Percentiles rank a stretch among this genome's conserved stretches.
These are phyloP conservation scores for Hypomyces rosellus DNA, from an alignment of 2,329 filamentous ascomycete genomes.

Conservation along the genomic window DNA sequence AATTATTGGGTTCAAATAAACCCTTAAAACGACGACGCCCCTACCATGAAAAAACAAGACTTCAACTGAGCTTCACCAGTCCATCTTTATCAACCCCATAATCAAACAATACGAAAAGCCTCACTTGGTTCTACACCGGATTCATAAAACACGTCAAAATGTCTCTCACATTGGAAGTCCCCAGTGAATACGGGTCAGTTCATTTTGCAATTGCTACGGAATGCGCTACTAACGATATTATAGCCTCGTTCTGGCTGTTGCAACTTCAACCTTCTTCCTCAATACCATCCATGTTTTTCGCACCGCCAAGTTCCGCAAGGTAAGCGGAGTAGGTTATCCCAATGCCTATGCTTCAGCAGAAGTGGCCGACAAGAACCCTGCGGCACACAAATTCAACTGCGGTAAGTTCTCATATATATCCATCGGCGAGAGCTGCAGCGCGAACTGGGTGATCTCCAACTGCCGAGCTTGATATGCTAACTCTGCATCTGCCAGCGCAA, in stretches of 20 bases:
- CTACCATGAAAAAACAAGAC: neutral
- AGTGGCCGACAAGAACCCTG: constrained; percentile 46
- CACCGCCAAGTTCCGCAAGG: constrained; percentile 44
- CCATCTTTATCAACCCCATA: neutral
- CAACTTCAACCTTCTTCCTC: constrained; percentile 51
- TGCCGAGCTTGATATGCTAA: constrained; percentile 4
- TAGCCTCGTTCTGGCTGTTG: constrained; percentile 57
- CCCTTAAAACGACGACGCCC: no score
- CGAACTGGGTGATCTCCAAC: neutral
- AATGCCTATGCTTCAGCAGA: constrained; percentile 50
- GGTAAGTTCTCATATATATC: constrained; percentile 28
- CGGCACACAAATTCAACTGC: constrained; percentile 57
- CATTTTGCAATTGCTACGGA: neutral
- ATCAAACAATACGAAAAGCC: neutral
- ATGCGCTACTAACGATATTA: neutral
- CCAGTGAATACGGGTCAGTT: constrained; percentile 46
- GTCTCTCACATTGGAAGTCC: constrained; percentile 38
- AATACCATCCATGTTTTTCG: constrained; percentile 46
- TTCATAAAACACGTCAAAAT: constrained; percentile 25
- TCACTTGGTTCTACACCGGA: neutral
- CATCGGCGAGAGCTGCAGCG: neutral
- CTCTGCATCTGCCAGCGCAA: constrained; percentile 36
- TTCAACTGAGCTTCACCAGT: neutral
- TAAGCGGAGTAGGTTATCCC: constrained; percentile 50
- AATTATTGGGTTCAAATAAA: no score